Evolutionary conservation across 2,329 filamentous ascomycete species (phyloP), one percentile per base, ranked within the genome.

Genomic region (Thyridium curvatum): DNA sequence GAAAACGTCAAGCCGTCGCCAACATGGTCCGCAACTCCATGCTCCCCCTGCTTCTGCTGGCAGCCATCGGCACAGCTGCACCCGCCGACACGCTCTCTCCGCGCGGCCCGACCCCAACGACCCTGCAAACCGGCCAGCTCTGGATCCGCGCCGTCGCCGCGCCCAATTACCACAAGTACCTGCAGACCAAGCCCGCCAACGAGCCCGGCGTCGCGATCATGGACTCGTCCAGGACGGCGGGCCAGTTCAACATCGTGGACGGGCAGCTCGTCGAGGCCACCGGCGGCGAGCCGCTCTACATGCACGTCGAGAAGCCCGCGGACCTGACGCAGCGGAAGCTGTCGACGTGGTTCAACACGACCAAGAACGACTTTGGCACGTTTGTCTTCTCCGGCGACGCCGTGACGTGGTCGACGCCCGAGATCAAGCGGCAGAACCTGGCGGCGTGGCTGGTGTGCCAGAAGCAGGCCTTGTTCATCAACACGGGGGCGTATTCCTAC

Each of bases 371-470:
- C 0, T 79, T 74, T 41, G 76, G 76, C 7, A 67, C 66, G 0
- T 80, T 80, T 52, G 66, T 57, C 1, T 81, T 69, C 54, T 67
- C 70, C 45, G 75, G 75, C n/a, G 76, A 80, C 52, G 67, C 73
- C 3, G 52, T 79, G 28, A 71, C 69, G 10, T 80, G 76, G 77
- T 64, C 55, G 38, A 64, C 61, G 12, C 52, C 64, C 2, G 66
- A 63, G 17, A 56, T 79, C 28, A 56, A 59, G 35, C 54, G 76
- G 29, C 74, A 73, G 37, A 81, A 80, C 51, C 50, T 65, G 33
- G 71, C 68, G 15, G 76, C 77, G 2, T 81, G 75, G 74, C 67
- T 77, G 46, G 75, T 80, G 38, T 81, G 74, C 45, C 60, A 58
- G 34, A 60, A 62, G 6, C 68, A 74, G 56, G 53, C 51, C 34